These are phyloP conservation scores for Coccomyxa sp. DNA, from an alignment of 139 green algal species.

Conservation along the genomic window DNA sequence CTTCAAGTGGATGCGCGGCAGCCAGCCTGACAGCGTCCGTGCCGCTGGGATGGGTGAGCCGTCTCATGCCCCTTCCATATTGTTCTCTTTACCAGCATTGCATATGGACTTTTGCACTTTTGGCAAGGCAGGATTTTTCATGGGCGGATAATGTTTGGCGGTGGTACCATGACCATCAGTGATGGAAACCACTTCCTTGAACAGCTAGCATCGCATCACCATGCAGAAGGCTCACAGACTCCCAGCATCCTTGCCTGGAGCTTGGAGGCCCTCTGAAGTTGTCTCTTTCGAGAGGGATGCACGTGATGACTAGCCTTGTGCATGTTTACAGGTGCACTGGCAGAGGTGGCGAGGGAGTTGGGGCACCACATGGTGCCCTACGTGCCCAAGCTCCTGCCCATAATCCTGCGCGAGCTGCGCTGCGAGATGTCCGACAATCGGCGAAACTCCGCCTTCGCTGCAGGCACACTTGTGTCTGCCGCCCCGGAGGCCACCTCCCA, in stretches of 20 bases:
- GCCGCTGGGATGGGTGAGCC: slow-evolving; percentile 41
- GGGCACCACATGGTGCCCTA: slow-evolving; percentile 19
- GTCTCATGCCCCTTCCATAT: not conserved
- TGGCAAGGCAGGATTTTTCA: not conserved
- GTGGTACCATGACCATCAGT: not conserved
- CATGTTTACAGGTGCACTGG: slow-evolving; percentile 20
- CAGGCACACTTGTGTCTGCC: slow-evolving; percentile 48
- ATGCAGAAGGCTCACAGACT: not conserved
- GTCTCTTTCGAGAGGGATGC: not conserved
- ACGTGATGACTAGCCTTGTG: not conserved
- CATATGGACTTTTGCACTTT: not conserved
- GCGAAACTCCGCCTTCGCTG: slow-evolving; percentile 67
- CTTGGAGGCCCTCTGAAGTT: no score
- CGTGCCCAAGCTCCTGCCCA: slow-evolving; percentile 29
- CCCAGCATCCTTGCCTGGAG: no score
- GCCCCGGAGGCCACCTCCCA: slow-evolving; percentile 9
- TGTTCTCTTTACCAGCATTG: not conserved
- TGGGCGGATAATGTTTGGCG: not conserved
- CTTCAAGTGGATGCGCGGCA: slow-evolving; percentile 26
- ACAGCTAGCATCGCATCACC: not conserved
- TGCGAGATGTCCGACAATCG: slow-evolving; percentile 50
- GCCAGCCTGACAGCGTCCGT: slow-evolving; percentile 35
- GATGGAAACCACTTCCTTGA: not conserved
- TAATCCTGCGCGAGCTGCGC: slow-evolving; percentile 58
- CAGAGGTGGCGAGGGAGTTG: slow-evolving; percentile 54